Percentiles rank a stretch among this genome's conserved stretches.
phyloP scores from a whole-genome alignment of 805 yeast species.

The Teunomyces panamensis region DNA sequence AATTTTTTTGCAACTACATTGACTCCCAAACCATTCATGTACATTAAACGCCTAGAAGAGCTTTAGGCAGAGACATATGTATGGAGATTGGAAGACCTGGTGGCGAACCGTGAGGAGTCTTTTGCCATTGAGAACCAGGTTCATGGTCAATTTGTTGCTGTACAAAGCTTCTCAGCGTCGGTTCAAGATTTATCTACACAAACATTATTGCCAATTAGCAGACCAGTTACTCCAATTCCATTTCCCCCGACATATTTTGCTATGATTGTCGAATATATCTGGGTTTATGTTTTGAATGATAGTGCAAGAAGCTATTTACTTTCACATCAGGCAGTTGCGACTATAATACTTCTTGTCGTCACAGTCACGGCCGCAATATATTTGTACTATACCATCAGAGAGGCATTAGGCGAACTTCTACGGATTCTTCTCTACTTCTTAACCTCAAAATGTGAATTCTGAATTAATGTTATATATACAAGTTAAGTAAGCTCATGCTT shows the following conservation, averaged over 20 bases:
- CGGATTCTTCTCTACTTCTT: not conserved
- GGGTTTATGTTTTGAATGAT: not conserved
- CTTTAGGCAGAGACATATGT: not conserved
- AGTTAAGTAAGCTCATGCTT: conserved; percentile 12
- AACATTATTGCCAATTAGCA: not conserved
- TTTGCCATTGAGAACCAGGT: not conserved
- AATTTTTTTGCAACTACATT: not conserved
- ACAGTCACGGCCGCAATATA: not conserved
- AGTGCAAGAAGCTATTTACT: not conserved
- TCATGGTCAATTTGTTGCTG: not conserved
- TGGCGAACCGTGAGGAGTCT: not conserved
- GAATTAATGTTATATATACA: not conserved
- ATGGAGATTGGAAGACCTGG: not conserved
- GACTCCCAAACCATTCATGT: not conserved
- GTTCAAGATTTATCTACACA: conserved; percentile 1
- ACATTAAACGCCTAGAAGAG: not conserved
- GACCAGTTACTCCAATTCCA: conserved; percentile 42
- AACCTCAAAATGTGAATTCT: not conserved
- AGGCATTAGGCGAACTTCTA: conserved; percentile 7
- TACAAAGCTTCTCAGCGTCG: not conserved
- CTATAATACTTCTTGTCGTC: not conserved
- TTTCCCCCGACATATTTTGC: not conserved
- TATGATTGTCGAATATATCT: not conserved
- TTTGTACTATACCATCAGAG: not conserved
- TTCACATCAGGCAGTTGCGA: not conserved